phyloP scores from a whole-genome alignment of 2,329 filamentous ascomycete species.

The Botrytis deweyae region DNA sequence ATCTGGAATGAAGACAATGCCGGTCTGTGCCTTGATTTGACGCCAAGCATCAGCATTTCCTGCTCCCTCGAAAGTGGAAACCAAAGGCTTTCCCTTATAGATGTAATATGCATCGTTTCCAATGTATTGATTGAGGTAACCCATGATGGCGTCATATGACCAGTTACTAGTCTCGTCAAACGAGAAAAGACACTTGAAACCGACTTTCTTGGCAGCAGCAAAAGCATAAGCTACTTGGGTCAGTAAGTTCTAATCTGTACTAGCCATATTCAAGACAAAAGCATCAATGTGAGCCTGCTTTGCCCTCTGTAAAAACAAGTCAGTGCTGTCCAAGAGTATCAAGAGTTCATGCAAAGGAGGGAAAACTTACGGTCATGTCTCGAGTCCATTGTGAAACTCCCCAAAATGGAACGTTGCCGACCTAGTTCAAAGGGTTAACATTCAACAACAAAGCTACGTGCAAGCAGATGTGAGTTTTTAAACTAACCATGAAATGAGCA shows the following conservation, averaged over 20 bases:
- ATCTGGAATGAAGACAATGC: slow-evolving; percentile 4
- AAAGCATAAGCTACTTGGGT: background rate
- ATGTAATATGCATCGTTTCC: background rate
- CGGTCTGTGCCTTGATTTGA: slow-evolving; percentile 6
- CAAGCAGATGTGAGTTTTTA: background rate
- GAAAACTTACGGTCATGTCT: slow-evolving; percentile 1
- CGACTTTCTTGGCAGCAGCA: background rate
- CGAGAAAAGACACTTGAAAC: slow-evolving; percentile 1
- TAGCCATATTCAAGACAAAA: background rate
- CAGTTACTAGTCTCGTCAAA: background rate
- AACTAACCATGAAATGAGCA: slow-evolving; percentile 11
- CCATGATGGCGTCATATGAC: background rate
- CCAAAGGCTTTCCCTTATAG: slow-evolving; percentile 3
- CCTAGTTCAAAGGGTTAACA: background rate
- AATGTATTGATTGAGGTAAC: background rate
- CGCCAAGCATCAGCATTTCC: background rate
- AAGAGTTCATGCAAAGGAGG: background rate
- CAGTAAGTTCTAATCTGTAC: background rate
- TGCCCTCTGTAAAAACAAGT: background rate
- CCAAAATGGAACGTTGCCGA: slow-evolving; percentile 2
- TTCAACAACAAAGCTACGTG: background rate
- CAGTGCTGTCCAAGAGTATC: background rate
- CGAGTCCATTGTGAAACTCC: background rate
- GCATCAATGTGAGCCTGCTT: background rate
- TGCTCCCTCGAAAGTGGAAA: slow-evolving; percentile 13